phyloP scores from a whole-genome alignment of 768 basidiomycete genomes.

The Panus rudis region DNA sequence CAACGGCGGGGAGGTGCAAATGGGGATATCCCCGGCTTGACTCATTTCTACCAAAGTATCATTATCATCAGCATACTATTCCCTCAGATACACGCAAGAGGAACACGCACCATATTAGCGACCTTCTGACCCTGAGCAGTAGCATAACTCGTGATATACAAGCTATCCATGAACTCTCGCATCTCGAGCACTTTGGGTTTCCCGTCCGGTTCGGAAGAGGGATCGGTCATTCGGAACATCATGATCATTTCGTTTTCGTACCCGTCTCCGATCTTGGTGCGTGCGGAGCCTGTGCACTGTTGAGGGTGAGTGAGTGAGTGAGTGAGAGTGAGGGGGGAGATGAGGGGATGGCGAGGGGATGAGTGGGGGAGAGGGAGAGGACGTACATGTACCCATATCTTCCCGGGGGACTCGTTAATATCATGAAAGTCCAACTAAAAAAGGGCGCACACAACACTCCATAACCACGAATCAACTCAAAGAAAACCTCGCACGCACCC shows the following conservation, averaged over 20 bases:
- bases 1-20: no score
- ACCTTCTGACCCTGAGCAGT: neutral
- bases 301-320: neutral
- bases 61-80: no score
- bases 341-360: no score
- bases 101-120: no score
- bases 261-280: neutral
- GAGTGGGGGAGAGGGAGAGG: neutral
- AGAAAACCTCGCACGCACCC: neutral
- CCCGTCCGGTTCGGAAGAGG: neutral
- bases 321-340: no score
- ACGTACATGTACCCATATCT: slow-evolving; percentile 1
- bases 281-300: neutral
- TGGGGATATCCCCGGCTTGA: no score
- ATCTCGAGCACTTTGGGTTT: neutral
- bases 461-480: neutral
- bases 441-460: neutral
- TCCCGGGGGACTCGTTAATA: neutral
- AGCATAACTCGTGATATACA: neutral
- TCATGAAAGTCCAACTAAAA: neutral
- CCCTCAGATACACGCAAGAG: no score
- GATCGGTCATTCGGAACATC: neutral
- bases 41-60: no score
- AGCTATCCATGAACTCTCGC: neutral
- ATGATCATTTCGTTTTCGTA: neutral